Evolutionary conservation across 768 basidiomycete species (phyloP).

Genomic region (Psilocybe sp.): DNA sequence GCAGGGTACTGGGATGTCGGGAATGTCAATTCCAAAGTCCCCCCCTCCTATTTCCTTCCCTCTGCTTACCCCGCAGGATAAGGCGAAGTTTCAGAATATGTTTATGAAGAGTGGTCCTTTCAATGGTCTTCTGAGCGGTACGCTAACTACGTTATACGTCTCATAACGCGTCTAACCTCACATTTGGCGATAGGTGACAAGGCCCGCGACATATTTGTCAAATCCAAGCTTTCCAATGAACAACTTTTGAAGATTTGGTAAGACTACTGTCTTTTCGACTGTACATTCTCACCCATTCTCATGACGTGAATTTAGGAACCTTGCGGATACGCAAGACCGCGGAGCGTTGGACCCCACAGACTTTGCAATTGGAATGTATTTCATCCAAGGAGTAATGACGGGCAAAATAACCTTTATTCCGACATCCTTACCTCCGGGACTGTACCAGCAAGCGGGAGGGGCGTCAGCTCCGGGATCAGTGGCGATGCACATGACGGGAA

Average conservation of each 20-base stretch:
- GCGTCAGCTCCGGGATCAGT: constrained; percentile 30
- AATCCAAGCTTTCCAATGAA: constrained; percentile 83
- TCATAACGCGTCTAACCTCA: not conserved
- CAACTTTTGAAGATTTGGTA: constrained; percentile 93
- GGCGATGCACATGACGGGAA: constrained; percentile 57
- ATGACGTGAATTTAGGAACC: constrained; percentile 52
- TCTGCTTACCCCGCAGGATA: constrained; percentile 74
- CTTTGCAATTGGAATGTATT: constrained; percentile 94
- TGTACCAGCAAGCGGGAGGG: constrained; percentile 81
- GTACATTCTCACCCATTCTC: constrained; percentile 4
- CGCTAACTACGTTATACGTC: not conserved
- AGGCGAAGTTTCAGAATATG: constrained; percentile 75
- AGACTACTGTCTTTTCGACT: constrained; percentile 15
- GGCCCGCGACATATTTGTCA: constrained; percentile 87
- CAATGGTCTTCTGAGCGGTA: constrained; percentile 78
- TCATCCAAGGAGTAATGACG: constrained; percentile 92
- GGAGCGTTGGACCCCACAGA: constrained; percentile 87
- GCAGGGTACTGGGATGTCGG: constrained; percentile 59
- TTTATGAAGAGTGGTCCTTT: constrained; percentile 71
- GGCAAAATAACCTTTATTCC: constrained; percentile 72
- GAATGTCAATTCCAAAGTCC: constrained; percentile 59
- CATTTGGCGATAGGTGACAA: constrained; percentile 64
- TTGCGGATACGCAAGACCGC: constrained; percentile 93
- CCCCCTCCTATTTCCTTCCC: constrained; percentile 60
- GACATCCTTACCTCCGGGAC: constrained; percentile 68